A percentile compares a stretch with the other conserved stretches of the same genome.
Evolutionary conservation across 495 filamentous ascomycete genomes (phyloP).

Genomic region (Aspergillus saccharolyticus): DNA sequence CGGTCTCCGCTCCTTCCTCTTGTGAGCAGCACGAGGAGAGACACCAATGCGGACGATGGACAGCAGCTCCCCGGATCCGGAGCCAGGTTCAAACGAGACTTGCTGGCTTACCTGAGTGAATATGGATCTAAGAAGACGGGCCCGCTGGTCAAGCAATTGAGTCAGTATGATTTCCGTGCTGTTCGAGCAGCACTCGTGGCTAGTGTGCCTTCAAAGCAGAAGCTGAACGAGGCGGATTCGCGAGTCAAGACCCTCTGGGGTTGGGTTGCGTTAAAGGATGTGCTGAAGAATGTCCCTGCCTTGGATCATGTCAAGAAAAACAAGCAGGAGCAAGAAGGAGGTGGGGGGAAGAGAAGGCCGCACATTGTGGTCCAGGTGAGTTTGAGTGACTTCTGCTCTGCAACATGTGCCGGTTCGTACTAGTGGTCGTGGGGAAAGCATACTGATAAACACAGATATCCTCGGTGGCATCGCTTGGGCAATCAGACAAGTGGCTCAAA

Average conservation of each 20-base stretch:
- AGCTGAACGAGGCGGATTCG: conserved; percentile 27
- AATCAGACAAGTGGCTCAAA: conserved; percentile 68
- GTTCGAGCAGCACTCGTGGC: conserved; percentile 71
- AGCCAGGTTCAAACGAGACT: conserved; percentile 65
- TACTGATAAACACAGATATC: conserved; percentile 48
- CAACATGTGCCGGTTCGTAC: too few relatives aligned
- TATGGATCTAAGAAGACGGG: conserved; percentile 57
- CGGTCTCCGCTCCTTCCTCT: conserved; percentile 67
- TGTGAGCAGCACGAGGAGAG: conserved; percentile 6
- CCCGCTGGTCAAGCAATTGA: conserved; percentile 51
- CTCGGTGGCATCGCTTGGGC: conserved; percentile 76
- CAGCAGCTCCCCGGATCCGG: conserved; percentile 50
- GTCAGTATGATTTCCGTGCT: conserved; percentile 62
- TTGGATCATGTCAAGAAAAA: too few relatives aligned
- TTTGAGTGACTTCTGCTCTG: neutral
- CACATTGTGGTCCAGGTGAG: conserved; percentile 63
- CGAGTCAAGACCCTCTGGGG: conserved; percentile 57
- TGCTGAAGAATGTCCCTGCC: conserved; percentile 48
- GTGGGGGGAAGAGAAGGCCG: conserved; percentile 21
- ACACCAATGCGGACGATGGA: neutral
- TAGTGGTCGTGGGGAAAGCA: too few relatives aligned
- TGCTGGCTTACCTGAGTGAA: conserved; percentile 65
- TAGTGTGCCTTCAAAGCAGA: conserved; percentile 67
- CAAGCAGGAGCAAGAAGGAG: neutral
- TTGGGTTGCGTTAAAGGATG: conserved; percentile 62